phyloP scores from a whole-genome alignment of 148 eudicot genomes.

The Suaeda aralocaspica region DNA sequence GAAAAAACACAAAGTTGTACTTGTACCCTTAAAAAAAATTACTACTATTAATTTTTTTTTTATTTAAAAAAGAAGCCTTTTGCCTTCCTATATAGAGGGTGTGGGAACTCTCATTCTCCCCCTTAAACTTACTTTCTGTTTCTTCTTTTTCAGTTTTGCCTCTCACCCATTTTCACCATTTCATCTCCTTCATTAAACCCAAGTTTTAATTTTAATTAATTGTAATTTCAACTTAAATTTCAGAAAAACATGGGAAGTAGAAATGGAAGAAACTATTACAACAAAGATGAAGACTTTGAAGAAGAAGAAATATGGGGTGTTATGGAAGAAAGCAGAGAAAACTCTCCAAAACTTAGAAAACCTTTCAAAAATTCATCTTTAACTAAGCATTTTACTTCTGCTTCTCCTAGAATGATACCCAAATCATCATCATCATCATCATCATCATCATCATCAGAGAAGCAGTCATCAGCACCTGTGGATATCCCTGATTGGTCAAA shows the following conservation, averaged over 20 bases:
- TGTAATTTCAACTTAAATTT: background rate
- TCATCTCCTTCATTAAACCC: conserved; percentile 7
- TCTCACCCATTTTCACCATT: background rate
- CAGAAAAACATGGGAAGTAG: conserved; percentile 26
- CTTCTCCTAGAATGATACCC: conserved; percentile 50
- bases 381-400: conserved; percentile 15
- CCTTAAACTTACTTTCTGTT: conserved; percentile 17
- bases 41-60: no score
- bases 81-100: conserved; percentile 25
- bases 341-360: conserved; percentile 19
- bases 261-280: conserved; percentile 31
- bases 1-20: conserved; percentile 11
- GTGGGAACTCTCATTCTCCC: conserved; percentile 7
- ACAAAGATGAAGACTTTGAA: conserved; percentile 52
- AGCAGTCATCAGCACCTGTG: conserved; percentile 58
- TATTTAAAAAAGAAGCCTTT: background rate
- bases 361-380: conserved; percentile 20
- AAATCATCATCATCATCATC: conserved; percentile 31
- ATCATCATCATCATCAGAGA: conserved; percentile 10
- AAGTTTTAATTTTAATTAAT: background rate
- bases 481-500: conserved; percentile 60
- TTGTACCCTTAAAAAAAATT: background rate
- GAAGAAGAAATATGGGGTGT: conserved; percentile 66
- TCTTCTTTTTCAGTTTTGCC: conserved; percentile 5
- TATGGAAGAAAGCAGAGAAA: conserved; percentile 29